A percentile compares a stretch with the other conserved stretches of the same genome.
These are phyloP conservation scores for Pilaira anomala DNA, from an alignment of 192 early-diverging fungal species.

Conservation along the genomic window DNA sequence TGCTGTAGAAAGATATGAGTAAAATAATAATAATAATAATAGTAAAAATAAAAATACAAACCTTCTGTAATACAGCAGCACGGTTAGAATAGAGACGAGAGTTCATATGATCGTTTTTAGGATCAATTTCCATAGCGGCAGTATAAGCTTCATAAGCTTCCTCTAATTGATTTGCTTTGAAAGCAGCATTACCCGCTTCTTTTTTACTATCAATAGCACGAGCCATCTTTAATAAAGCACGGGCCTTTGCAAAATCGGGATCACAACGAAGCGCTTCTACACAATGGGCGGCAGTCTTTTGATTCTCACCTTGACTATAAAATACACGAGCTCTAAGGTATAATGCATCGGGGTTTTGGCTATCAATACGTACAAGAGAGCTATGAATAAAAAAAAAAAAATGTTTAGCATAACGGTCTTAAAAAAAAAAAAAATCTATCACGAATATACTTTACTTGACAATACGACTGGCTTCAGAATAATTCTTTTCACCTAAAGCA, in stretches of 20 bases:
- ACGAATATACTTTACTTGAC: slow-evolving; percentile 40
- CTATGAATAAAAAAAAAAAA: slow-evolving; percentile 23
- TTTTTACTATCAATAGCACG: slow-evolving; percentile 63
- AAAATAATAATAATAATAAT: neutral
- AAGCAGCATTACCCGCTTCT: slow-evolving; percentile 72
- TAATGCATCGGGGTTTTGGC: slow-evolving; percentile 69
- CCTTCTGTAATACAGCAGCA: slow-evolving; percentile 67
- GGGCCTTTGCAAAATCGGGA: slow-evolving; percentile 71
- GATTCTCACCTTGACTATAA: slow-evolving; percentile 66
- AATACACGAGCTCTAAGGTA: slow-evolving; percentile 62
- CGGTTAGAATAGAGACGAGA: slow-evolving; percentile 75
- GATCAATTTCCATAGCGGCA: slow-evolving; percentile 61
- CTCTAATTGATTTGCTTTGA: slow-evolving; percentile 50
- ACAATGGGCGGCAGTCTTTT: slow-evolving; percentile 51
- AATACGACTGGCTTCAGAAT: slow-evolving; percentile 59
- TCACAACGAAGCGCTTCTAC: slow-evolving; percentile 68
- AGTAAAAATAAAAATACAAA: slow-evolving; percentile 10
- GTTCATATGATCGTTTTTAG: slow-evolving; percentile 57
- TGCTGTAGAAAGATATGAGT: slow-evolving; percentile 32
- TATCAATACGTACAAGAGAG: slow-evolving; percentile 56
- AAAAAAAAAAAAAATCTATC: neutral
- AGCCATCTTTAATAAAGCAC: slow-evolving; percentile 60
- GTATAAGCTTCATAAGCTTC: slow-evolving; percentile 71
- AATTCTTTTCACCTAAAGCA: slow-evolving; percentile 58
- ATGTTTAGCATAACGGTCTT: neutral